Percentiles rank a stretch among this genome's conserved stretches.
These are phyloP conservation scores for Aspergillus niger DNA, from an alignment of 2,329 filamentous ascomycete genomes.

Conservation along the genomic window DNA sequence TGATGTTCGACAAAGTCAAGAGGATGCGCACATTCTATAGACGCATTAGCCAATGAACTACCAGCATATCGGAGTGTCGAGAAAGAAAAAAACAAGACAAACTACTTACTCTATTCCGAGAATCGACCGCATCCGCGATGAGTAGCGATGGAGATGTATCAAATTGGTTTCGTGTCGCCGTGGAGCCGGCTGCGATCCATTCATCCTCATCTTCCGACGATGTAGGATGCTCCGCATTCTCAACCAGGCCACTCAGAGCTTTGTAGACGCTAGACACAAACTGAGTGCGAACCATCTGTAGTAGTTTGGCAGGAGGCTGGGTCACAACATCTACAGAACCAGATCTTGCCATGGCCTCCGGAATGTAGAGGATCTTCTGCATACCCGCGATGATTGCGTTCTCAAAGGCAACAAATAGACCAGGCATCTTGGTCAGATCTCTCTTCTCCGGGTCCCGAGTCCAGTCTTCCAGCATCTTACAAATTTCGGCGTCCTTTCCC, in stretches of 20 bases:
- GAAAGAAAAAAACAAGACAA: background rate
- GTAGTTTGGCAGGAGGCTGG: conserved; percentile 79
- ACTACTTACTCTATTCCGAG: conserved; percentile 53
- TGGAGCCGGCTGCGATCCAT: conserved; percentile 51
- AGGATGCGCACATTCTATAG: conserved; percentile 85
- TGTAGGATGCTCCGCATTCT: conserved; percentile 82
- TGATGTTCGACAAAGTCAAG: conserved; percentile 88
- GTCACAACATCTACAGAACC: conserved; percentile 76
- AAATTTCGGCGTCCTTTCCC: conserved; percentile 90
- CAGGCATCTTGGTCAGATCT: conserved; percentile 89
- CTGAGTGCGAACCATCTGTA: conserved; percentile 87
- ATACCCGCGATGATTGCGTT: conserved; percentile 77
- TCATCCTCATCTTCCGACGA: conserved; percentile 60
- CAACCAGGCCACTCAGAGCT: conserved; percentile 90
- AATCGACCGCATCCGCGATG: conserved; percentile 54
- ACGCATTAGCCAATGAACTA: conserved; percentile 7
- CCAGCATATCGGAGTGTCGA: background rate
- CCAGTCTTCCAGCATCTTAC: conserved; percentile 94
- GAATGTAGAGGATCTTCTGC: conserved; percentile 94
- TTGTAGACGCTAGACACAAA: conserved; percentile 96
- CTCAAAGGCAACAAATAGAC: conserved; percentile 82
- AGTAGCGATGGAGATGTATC: conserved; percentile 45
- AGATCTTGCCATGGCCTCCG: conserved; percentile 76
- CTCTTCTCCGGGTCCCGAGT: conserved; percentile 76
- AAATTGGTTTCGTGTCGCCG: conserved; percentile 29